Evolutionary conservation across 2,329 filamentous ascomycete genomes (phyloP).

Genomic region (Trichoderma harzianum): DNA sequence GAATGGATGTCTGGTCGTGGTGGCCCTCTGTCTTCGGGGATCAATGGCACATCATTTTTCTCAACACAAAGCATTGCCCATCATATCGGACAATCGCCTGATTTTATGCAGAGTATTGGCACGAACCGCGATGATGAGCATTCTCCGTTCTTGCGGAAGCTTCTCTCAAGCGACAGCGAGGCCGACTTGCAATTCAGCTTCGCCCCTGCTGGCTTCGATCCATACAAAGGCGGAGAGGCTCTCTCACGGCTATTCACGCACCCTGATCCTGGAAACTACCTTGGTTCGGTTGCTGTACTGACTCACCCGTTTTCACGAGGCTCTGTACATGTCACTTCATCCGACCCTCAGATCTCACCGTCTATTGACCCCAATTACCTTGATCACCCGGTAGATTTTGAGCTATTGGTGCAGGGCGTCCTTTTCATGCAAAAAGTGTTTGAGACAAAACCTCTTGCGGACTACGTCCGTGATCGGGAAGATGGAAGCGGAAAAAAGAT

Average conservation of each 20-base stretch:
- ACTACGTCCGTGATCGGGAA: conserved; percentile 23
- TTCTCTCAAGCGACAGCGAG: not conserved
- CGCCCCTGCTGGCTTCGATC: not conserved
- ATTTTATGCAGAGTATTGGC: not conserved
- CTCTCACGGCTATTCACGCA: not conserved
- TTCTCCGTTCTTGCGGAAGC: not conserved
- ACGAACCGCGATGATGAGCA: not conserved
- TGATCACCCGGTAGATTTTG: not conserved
- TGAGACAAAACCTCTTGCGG: not conserved
- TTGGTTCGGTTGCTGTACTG: not conserved
- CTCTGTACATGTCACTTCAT: not conserved
- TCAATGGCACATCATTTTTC: not conserved
- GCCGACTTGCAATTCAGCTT: not conserved
- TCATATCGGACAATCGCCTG: not conserved
- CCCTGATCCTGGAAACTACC: not conserved
- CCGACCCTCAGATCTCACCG: not conserved
- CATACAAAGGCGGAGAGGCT: not conserved
- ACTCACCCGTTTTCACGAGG: not conserved
- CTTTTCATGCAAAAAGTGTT: not conserved
- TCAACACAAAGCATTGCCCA: not conserved
- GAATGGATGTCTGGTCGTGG: conserved; percentile 38
- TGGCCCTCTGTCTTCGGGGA: conserved; percentile 24
- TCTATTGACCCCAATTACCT: not conserved
- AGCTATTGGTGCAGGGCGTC: not conserved
- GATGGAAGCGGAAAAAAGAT: conserved; percentile 35